phyloP scores from a whole-genome alignment of 2,329 filamentous ascomycete species.

The Nemania abortiva region DNA sequence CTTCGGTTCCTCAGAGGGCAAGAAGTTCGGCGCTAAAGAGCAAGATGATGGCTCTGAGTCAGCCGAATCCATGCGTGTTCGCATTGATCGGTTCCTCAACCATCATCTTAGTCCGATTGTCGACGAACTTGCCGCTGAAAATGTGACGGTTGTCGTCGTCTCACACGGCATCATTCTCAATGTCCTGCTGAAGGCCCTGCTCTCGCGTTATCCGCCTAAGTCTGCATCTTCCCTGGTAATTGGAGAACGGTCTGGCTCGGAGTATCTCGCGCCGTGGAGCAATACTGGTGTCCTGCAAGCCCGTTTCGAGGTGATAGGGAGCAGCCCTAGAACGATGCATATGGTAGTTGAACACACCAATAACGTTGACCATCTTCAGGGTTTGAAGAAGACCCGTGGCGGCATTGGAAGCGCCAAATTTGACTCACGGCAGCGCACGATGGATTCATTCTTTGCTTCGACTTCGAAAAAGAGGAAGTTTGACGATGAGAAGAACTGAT shows the following conservation, averaged over 20 bases:
- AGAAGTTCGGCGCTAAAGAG: constrained; percentile 60
- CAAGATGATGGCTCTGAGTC: constrained; percentile 72
- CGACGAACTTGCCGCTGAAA: constrained; percentile 45
- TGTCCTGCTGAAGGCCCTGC: constrained; percentile 73
- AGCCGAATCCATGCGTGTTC: constrained; percentile 71
- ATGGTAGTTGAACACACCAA: constrained; percentile 72
- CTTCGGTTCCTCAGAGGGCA: constrained; percentile 78
- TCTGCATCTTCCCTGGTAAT: constrained; percentile 19
- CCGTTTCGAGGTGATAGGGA: constrained; percentile 30
- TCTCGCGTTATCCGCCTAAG: constrained; percentile 62
- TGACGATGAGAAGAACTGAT: constrained; percentile 45
- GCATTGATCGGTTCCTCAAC: constrained; percentile 76
- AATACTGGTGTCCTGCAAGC: constrained; percentile 60
- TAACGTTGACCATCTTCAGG: constrained; percentile 75
- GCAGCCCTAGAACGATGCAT: constrained; percentile 41
- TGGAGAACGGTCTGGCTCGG: constrained; percentile 23
- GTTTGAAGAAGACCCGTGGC: constrained; percentile 82
- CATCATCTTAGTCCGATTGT: constrained; percentile 71
- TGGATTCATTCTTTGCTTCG: constrained; percentile 78
- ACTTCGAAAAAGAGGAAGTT: constrained; percentile 63
- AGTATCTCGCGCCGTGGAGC: constrained; percentile 58
- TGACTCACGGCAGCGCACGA: constrained; percentile 79
- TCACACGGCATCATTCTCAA: constrained; percentile 87
- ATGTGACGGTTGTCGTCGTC: constrained; percentile 72
- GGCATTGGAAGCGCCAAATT: constrained; percentile 84